Percentiles rank a stretch among this genome's conserved stretches.
These are phyloP conservation scores for Lotus japonicus DNA, from an alignment of 306 rosid species.

Conservation along the genomic window DNA sequence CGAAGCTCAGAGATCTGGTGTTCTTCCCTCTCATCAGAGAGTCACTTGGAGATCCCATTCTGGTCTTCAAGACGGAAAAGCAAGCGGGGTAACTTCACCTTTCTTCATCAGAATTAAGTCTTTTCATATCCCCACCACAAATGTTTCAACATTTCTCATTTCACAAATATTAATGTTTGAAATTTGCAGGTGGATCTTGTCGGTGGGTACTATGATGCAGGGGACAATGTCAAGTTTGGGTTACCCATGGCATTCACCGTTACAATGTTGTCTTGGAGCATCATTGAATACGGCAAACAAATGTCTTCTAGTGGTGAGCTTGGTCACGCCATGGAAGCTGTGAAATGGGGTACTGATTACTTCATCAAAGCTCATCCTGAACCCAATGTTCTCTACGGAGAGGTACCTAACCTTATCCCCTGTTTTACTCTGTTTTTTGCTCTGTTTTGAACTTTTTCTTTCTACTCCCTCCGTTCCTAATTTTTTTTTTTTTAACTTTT, in stretches of 20 bases:
- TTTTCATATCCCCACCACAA: not conserved
- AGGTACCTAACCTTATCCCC: slow-evolving; percentile 40
- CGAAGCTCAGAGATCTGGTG: slow-evolving; percentile 97
- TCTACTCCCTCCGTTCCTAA: too few relatives aligned
- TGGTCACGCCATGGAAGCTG: slow-evolving; percentile 81
- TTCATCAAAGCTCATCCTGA: slow-evolving; percentile 91
- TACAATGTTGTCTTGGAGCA: slow-evolving; percentile 98
- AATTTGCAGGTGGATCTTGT: slow-evolving; percentile 77
- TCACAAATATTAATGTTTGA: not conserved
- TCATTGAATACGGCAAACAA: slow-evolving; percentile 79
- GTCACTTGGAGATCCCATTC: slow-evolving; percentile 89
- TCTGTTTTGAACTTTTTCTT: not conserved
- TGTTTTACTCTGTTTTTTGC: not conserved
- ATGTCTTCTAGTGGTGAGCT: slow-evolving; percentile 79
- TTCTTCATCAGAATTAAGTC: not conserved
- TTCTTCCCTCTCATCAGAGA: slow-evolving; percentile 71
- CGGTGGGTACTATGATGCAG: slow-evolving; percentile 96
- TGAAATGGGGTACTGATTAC: slow-evolving; percentile 94
- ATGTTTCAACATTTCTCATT: not conserved
- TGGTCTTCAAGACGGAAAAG: slow-evolving; percentile 82
- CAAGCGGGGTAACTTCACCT: slow-evolving; percentile 55
- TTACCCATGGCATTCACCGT: slow-evolving; percentile 94
- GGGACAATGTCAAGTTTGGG: slow-evolving; percentile 97
- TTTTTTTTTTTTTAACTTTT: too few relatives aligned
- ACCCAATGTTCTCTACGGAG: slow-evolving; percentile 86